These are phyloP conservation scores for Aspergillus sp. DNA, from an alignment of 2,329 filamentous ascomycete species.

Conservation along the genomic window DNA sequence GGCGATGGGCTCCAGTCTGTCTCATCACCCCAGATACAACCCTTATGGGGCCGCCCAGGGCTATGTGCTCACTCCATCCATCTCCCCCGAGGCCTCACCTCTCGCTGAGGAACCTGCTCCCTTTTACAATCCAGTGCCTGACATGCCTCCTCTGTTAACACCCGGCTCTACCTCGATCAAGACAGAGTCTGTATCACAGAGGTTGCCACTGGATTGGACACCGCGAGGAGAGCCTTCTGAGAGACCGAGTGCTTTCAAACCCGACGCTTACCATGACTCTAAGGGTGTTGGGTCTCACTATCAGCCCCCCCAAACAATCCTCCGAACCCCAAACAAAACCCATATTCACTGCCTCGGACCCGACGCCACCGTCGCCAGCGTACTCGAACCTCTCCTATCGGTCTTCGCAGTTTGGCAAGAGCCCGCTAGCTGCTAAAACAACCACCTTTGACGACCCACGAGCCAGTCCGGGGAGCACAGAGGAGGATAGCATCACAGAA, in stretches of 20 bases:
- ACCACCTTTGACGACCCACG: slow-evolving; percentile 19
- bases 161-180: too few relatives aligned
- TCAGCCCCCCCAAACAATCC: neutral
- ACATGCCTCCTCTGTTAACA: too few relatives aligned
- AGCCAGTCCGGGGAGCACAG: slow-evolving; percentile 14
- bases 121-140: slow-evolving; percentile 1
- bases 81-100: slow-evolving; percentile 5
- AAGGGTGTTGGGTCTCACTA: too few relatives aligned
- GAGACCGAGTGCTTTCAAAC: too few relatives aligned
- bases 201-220: too few relatives aligned
- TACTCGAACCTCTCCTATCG: slow-evolving; percentile 19
- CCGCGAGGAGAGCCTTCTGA: too few relatives aligned
- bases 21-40: too few relatives aligned
- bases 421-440: slow-evolving; percentile 5
- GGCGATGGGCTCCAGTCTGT: too few relatives aligned
- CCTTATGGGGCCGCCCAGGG: slow-evolving; percentile 1
- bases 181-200: too few relatives aligned
- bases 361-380: slow-evolving; percentile 14
- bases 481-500: slow-evolving; percentile 42
- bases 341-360: slow-evolving; percentile 4
- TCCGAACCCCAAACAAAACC: slow-evolving; percentile 4
- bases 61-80: slow-evolving; percentile 8
- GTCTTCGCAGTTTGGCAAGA: slow-evolving; percentile 7
- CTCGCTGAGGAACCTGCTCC: neutral
- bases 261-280: too few relatives aligned